These are phyloP conservation scores for Paecilomyces sp. DNA, from an alignment of 2,329 filamentous ascomycete genomes.

Conservation along the genomic window DNA sequence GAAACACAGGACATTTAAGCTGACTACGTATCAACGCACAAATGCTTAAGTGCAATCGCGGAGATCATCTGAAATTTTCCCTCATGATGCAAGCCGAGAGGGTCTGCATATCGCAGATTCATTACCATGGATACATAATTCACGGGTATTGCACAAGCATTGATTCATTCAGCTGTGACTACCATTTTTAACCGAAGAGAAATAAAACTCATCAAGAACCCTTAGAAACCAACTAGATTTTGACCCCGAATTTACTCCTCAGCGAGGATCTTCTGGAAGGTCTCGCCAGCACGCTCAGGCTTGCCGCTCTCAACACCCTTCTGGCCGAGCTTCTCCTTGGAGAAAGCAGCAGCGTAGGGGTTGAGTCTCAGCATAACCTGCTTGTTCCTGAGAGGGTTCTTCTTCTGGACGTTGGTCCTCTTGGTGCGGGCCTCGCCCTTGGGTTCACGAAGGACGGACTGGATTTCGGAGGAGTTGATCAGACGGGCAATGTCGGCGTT, in stretches of 20 bases:
- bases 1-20: no score
- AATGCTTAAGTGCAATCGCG: no score
- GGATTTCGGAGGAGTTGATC: conserved; percentile 98
- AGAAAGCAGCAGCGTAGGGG: conserved; percentile 89
- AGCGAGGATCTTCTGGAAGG: conserved; percentile 46
- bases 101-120: neutral
- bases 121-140: conserved; percentile 2
- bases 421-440: conserved; percentile 88
- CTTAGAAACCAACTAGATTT: conserved; percentile 14
- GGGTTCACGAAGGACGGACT: conserved; percentile 87
- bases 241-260: conserved; percentile 49
- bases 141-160: conserved; percentile 17
- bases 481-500: conserved; percentile 94
- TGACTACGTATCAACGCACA: no score
- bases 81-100: neutral
- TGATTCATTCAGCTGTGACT: conserved; percentile 17
- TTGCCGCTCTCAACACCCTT: conserved; percentile 57
- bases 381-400: conserved; percentile 99
- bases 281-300: conserved; percentile 48
- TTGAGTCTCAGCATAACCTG: conserved; percentile 98
- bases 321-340: conserved; percentile 76
- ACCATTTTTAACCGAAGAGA: conserved; percentile 15
- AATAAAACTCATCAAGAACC: conserved; percentile 13
- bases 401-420: conserved; percentile 91
- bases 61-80: neutral